These are phyloP conservation scores for Pseudozyma hubeiensis DNA, from an alignment of 1,284 basidiomycete species.

Conservation along the genomic window DNA sequence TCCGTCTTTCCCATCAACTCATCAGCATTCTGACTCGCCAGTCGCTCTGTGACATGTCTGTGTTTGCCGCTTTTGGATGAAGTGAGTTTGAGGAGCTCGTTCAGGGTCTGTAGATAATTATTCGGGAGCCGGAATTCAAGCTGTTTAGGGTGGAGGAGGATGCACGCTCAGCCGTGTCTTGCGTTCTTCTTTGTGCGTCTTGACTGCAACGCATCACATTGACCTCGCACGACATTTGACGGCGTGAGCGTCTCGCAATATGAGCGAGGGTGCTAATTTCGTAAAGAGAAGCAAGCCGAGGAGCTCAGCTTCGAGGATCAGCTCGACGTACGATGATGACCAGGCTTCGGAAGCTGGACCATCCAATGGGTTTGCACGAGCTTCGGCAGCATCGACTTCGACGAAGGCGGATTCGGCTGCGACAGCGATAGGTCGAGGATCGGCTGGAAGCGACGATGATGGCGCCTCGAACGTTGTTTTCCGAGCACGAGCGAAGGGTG, in stretches of 20 bases:
- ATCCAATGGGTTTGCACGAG: background rate
- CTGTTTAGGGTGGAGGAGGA: constrained; percentile 10
- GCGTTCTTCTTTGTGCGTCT: background rate
- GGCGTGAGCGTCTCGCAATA: background rate
- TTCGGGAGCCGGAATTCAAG: constrained; percentile 25
- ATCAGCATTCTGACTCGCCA: background rate
- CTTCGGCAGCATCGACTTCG: background rate
- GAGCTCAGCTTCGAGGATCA: constrained; percentile 23
- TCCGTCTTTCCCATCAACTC: too few species aligned
- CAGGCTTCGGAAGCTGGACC: constrained; percentile 9
- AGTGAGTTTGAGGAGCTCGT: background rate
- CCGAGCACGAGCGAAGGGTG: constrained; percentile 20
- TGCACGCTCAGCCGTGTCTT: constrained; percentile 6
- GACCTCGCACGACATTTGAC: background rate
- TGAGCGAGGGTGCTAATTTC: constrained; percentile 30
- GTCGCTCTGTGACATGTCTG: background rate
- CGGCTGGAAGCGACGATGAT: constrained; percentile 5
- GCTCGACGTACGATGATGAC: constrained; percentile 23
- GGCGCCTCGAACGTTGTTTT: constrained; percentile 21
- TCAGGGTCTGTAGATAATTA: constrained; percentile 5
- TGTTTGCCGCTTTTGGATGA: background rate
- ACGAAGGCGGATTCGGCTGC: background rate
- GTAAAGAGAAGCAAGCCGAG: constrained; percentile 40
- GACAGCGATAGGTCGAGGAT: background rate
- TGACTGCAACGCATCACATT: background rate